Evolutionary conservation across 768 basidiomycete genomes (phyloP), one percentile per base, ranked within the genome.

Genomic region (Boletales sp.): DNA sequence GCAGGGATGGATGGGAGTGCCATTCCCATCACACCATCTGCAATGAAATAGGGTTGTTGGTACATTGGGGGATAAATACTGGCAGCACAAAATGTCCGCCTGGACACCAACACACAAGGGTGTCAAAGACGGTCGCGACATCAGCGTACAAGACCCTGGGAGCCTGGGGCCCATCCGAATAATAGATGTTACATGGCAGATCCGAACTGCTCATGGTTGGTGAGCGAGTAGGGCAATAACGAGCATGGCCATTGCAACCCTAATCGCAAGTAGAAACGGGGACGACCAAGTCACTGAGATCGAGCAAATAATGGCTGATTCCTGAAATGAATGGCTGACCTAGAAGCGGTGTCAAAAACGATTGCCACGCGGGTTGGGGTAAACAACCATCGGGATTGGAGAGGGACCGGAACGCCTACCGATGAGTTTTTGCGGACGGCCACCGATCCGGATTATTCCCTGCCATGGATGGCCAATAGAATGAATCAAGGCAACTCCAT

Each of bases 151-250:
- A 21, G 21, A 21, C 21, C 21, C 21, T 21, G 21, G 21, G 21
- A 4, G 4, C 2, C 21, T 21, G 4, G 21, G 21, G 21, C 4
- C 21, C 21, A 21, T 21, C 21, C 21, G 4, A 21, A 21, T 21
- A 21, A 21, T 21, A 21, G 21, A 21, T 21, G 21, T 21, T 21
- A 21, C 21, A 21, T 21, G 21, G 21, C 21, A 21, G 21, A 21
- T 21, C 21, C 21, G 21, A 21, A 21, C 21, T 21, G 21, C 21
- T 21, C 21, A 21, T 21, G 21, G 56, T 51, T 11, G 53, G 46
- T 33, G 52, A 54, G 11, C 43, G 30, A 13, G 7, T 18, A 5
- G 72, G 55, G 47, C 69, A 49, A 59, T 70, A 74, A 40, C 57
- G 52, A 19, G 31, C 53, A 52, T 73, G 70, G 7, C 46, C 55